Evolutionary conservation across 2,329 filamentous ascomycete genomes (phyloP).

Genomic region (Diplodia intermedia): DNA sequence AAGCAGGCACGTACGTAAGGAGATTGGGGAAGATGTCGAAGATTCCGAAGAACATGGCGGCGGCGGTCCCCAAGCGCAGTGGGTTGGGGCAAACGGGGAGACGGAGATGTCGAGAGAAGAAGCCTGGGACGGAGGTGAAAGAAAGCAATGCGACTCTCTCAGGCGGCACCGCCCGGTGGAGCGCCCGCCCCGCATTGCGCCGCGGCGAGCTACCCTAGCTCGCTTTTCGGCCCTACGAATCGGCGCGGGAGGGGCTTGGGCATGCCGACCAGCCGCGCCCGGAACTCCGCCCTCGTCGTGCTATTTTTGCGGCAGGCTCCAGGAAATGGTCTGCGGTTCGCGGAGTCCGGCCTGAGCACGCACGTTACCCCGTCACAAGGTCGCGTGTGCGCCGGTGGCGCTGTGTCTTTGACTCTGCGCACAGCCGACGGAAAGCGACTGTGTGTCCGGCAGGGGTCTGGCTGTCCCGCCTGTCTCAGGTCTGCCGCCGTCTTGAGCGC

Average conservation of each 20-base stretch:
- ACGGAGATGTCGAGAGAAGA: background rate
- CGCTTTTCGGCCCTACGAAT: slow-evolving; percentile 21
- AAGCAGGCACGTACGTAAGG: slow-evolving; percentile 28
- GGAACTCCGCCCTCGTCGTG: slow-evolving; percentile 7
- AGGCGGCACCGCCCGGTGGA: background rate
- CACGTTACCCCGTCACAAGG: slow-evolving; percentile 30
- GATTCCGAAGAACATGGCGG: slow-evolving; percentile 32
- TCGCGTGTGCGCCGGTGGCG: slow-evolving; percentile 15
- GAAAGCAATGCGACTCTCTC: slow-evolving; percentile 14
- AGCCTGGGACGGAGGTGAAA: slow-evolving; percentile 21
- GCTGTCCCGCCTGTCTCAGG: slow-evolving; percentile 20
- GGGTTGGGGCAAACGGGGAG: background rate
- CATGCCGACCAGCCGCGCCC: slow-evolving; percentile 11
- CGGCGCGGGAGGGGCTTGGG: slow-evolving; percentile 27
- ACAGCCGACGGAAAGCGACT: slow-evolving; percentile 26
- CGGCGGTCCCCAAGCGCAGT: background rate
- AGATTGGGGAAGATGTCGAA: slow-evolving; percentile 32
- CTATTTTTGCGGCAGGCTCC: slow-evolving; percentile 22
- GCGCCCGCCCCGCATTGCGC: slow-evolving; percentile 15
- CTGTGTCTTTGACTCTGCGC: background rate
- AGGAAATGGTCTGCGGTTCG: background rate
- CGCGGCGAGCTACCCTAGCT: slow-evolving; percentile 22
- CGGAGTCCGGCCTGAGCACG: slow-evolving; percentile 13
- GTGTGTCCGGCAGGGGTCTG: slow-evolving; percentile 1
- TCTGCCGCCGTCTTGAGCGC: background rate